Conservation (phyloP, 495 filamentous ascomycete species). For the Aspergillus steynii region DNA sequence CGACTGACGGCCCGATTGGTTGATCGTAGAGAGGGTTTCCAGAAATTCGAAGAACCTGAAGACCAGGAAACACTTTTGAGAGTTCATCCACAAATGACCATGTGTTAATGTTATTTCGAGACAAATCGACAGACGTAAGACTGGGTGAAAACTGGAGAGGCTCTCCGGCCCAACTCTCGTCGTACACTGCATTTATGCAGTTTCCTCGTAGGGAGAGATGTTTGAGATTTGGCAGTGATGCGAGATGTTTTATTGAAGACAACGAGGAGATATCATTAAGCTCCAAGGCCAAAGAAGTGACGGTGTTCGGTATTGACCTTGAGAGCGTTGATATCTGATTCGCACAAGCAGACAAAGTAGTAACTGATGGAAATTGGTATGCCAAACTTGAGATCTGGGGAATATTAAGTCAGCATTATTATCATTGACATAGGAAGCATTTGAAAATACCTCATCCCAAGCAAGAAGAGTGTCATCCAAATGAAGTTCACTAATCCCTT, state of each 20-base stretch:
- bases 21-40: conserved; percentile 80
- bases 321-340: conserved; percentile 49
- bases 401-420: neutral
- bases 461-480: conserved; percentile 70
- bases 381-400: conserved; percentile 39
- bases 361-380: conserved; percentile 59
- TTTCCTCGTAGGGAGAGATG: conserved; percentile 48
- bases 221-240: conserved; percentile 58
- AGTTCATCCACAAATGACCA: conserved; percentile 74
- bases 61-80: conserved; percentile 62
- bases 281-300: conserved; percentile 68
- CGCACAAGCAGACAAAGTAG: conserved; percentile 54
- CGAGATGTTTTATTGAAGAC: conserved; percentile 56
- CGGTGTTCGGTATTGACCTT: conserved; percentile 39
- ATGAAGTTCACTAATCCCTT: conserved; percentile 64
- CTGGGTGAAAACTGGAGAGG: conserved; percentile 41
- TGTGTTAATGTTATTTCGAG: conserved; percentile 70
- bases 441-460: conserved; percentile 66
- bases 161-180: conserved; percentile 4
- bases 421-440: conserved; percentile 4
- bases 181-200: conserved; percentile 33
- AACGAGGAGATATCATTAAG: conserved; percentile 70
- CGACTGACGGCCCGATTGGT: conserved; percentile 41
- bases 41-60: conserved; percentile 67
- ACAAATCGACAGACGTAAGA: conserved; percentile 70